Conservation (phyloP, 805 yeast species). For the Nakazawaea pomicola region DNA sequence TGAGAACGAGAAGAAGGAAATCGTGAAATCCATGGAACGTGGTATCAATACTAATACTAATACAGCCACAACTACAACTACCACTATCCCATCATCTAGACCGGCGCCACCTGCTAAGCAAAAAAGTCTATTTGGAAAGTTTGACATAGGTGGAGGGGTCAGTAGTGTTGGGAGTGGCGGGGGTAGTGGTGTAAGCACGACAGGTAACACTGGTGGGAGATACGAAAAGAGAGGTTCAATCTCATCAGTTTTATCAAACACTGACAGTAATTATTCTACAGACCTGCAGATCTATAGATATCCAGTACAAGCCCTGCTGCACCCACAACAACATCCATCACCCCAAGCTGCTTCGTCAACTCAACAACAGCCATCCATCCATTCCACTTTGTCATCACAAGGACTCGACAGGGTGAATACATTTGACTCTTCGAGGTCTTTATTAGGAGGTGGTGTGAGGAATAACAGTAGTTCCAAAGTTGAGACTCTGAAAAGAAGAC, state of each 20-base stretch:
- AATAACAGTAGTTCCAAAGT: not conserved
- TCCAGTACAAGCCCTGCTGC: too few species aligned
- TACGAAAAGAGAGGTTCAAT: constrained; percentile 12
- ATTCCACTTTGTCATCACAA: constrained; percentile 4
- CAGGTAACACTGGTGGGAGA: not conserved
- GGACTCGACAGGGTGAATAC: constrained; percentile 1
- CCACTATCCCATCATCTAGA: not conserved
- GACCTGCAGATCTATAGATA: not conserved
- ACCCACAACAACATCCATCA: too few species aligned
- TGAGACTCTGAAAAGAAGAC: not conserved
- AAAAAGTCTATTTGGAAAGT: constrained; percentile 5
- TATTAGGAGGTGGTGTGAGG: not conserved
- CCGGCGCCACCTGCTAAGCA: not conserved
- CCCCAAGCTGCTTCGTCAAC: too few species aligned
- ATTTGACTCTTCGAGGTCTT: constrained; percentile 5
- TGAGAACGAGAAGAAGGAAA: constrained; percentile 23
- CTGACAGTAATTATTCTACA: constrained; percentile 4
- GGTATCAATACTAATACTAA: too few species aligned
- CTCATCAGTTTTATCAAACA: constrained; percentile 3
- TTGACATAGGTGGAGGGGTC: constrained; percentile 1
- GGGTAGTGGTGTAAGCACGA: too few species aligned
- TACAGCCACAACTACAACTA: too few species aligned
- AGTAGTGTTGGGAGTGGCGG: not conserved
- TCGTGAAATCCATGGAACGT: constrained; percentile 6
- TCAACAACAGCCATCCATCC: too few species aligned